Base-by-base conservation (phyloP, 176 grass and related monocot species). In the Elymus sibiricus region DNA sequence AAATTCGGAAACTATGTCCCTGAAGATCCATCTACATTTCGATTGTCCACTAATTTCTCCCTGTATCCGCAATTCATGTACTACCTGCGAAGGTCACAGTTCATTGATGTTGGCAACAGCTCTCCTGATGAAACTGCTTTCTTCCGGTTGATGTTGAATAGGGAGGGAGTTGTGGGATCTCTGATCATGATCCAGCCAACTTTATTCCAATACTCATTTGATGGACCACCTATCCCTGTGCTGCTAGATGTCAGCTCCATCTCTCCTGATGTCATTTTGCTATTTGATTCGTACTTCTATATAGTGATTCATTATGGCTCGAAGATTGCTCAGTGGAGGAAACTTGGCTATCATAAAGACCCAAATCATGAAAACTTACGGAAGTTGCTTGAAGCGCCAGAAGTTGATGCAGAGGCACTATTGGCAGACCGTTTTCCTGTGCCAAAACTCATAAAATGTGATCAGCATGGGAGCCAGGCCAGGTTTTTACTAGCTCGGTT, bases 181-280 rank as follows among this genome's bases (percentile, higher is more conserved):
- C 88, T 99, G 60, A 91, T 96, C 82, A 99, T 99, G 97, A 99
- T 99, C 31, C 97, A 99, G 83, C 97, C 97, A 42, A 99, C 97
- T 51, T 84, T 99, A 55, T 94, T 99, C 82, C 90, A 96, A 77
- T 99, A 99, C 83, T 99, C 97, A 40, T 99, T 99, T 56, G 94
- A 99, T 80, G 97, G 97, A 51, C 97, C 97, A 64, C 97, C 97
- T 73, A 91, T 99, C 79, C 97, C 97, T 38, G 97, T 99, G 70
- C 84, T 99, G 40, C 92, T 99, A 32, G 97, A 99, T 88, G 86
- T 94, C 79, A 99, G 92, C 61, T 99, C 97, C 26, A 84, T 99
- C 80, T 96, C 87, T 72, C 90, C 97, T 6, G 97, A 99, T 87
- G 94, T 99, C 39, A 99, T 99, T 91, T 92, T 99, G 69, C 90